These are phyloP conservation scores for Typha latifolia DNA, from an alignment of 176 grass and related monocot genomes.

Conservation along the genomic window DNA sequence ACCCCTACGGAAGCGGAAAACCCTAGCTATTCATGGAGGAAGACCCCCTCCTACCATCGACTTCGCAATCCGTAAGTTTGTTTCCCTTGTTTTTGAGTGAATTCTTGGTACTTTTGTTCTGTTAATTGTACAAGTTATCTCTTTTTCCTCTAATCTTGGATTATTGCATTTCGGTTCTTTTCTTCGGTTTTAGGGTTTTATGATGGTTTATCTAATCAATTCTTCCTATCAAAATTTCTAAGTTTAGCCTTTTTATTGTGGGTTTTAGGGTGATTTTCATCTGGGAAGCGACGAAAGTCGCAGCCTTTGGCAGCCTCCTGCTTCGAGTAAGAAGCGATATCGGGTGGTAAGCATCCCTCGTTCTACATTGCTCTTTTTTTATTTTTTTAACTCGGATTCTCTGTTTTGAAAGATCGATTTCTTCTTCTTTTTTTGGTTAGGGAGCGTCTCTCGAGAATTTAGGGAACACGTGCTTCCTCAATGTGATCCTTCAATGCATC, in stretches of 20 bases:
- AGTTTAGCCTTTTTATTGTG: not conserved
- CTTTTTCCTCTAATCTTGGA: not conserved
- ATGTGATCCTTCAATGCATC: constrained; percentile 81
- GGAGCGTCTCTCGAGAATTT: constrained; percentile 80
- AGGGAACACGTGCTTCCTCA: constrained; percentile 91
- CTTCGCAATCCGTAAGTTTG: not conserved
- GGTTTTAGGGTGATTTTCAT: not conserved
- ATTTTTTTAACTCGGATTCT: not conserved
- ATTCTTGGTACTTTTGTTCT: not conserved
- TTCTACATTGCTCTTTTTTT: not conserved
- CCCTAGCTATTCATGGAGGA: not conserved
- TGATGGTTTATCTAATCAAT: not conserved
- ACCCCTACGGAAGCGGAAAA: not conserved
- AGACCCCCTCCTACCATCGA: not conserved
- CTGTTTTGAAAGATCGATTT: not conserved
- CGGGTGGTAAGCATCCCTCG: not conserved
- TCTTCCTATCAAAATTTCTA: not conserved
- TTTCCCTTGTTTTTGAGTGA: not conserved
- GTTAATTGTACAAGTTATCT: not conserved
- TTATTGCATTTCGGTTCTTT: not conserved
- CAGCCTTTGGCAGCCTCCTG: not conserved
- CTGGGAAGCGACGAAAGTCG: not conserved
- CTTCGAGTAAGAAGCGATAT: not conserved
- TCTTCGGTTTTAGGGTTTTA: not conserved
- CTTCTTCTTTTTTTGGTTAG: constrained; percentile 13